A percentile compares a stretch with the other conserved stretches of the same genome.
Conservation (phyloP, 495 filamentous ascomycete species). For the Terfezia boudieri region DNA sequence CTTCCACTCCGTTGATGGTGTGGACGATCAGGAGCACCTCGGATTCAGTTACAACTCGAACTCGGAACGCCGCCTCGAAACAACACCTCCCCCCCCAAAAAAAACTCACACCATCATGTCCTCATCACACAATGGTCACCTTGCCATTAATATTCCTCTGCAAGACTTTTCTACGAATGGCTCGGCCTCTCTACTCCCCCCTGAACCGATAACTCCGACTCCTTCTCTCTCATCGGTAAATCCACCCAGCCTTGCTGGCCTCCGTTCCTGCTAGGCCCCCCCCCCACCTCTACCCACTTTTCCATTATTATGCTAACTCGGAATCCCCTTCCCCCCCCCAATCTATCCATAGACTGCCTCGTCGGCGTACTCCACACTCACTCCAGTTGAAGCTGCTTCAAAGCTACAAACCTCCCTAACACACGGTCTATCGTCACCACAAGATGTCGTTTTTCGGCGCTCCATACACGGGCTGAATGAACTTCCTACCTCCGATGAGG, state of each 20-base stretch:
- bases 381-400: constrained; percentile 52
- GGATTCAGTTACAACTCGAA: too few relatives aligned
- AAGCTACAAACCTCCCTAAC: constrained; percentile 61
- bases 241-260: not conserved
- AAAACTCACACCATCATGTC: not conserved
- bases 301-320: too few relatives aligned
- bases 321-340: not conserved
- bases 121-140: not conserved
- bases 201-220: not conserved
- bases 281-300: constrained; percentile 1
- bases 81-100: too few relatives aligned
- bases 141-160: not conserved
- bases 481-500: constrained; percentile 76
- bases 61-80: too few relatives aligned
- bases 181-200: not conserved
- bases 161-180: not conserved
- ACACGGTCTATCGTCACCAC: constrained; percentile 51
- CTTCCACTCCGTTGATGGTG: too few relatives aligned
- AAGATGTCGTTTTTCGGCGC: constrained; percentile 54
- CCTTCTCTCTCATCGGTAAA: not conserved
- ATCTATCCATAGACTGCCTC: constrained; percentile 16
- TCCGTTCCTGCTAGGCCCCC: not conserved
- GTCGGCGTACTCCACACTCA: constrained; percentile 35
- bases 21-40: too few relatives aligned
- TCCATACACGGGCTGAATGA: constrained; percentile 77